A percentile compares a stretch with the other conserved stretches of the same genome.
Evolutionary conservation across 2,329 filamentous ascomycete genomes (phyloP).

Genomic region (Apiospora malaysiana): DNA sequence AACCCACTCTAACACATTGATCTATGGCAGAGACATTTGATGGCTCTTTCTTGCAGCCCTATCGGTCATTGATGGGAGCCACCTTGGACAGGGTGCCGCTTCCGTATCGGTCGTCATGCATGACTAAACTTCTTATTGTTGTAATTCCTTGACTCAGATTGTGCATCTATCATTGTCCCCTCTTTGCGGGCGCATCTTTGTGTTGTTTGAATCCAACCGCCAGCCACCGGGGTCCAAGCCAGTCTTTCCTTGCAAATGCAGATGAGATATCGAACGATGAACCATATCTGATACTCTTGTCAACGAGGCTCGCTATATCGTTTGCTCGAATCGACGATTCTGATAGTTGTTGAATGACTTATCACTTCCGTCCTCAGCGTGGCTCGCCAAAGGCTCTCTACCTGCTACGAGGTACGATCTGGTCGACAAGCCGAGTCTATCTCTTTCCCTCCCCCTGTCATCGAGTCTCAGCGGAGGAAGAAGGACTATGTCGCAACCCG

Average conservation of each 20-base stretch:
- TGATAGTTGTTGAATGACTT: background rate
- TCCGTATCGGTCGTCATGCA: background rate
- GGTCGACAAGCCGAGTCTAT: background rate
- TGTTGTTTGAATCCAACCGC: background rate
- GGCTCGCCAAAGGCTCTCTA: background rate
- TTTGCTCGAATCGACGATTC: background rate
- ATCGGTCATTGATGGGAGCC: background rate
- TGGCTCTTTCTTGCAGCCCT: background rate
- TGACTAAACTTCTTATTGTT: background rate
- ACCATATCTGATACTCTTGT: background rate
- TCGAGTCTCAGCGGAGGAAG: slow-evolving; percentile 13
- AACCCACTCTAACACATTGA: too few species aligned
- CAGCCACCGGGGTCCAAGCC: background rate
- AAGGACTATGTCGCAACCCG: slow-evolving; percentile 18
- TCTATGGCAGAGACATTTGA: background rate
- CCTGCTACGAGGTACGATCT: background rate
- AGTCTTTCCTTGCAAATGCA: background rate
- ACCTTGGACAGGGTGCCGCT: background rate
- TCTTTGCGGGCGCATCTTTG: background rate
- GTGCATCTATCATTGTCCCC: background rate
- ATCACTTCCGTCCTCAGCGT: background rate
- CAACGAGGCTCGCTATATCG: background rate
- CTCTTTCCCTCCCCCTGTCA: background rate
- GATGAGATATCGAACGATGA: background rate
- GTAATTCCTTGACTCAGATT: slow-evolving; percentile 6